Conservation (phyloP, 2,329 filamentous ascomycete genomes). For the Drechslerella dactyloides region DNA sequence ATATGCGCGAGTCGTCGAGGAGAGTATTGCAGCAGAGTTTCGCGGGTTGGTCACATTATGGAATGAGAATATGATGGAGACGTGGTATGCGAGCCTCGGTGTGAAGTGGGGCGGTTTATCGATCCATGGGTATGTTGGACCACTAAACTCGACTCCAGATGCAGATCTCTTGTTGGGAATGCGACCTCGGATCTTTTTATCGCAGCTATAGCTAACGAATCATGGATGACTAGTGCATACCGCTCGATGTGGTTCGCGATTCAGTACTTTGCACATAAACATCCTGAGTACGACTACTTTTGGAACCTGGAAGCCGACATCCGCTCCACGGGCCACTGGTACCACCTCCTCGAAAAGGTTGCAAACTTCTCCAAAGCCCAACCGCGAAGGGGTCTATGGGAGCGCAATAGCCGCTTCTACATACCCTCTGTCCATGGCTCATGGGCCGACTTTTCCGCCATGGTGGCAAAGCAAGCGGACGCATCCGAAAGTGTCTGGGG, state of each 20-base stretch:
- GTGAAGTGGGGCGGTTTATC: slow-evolving; percentile 70
- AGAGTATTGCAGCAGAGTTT: slow-evolving; percentile 81
- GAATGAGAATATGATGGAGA: slow-evolving; percentile 91
- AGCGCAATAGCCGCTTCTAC: slow-evolving; percentile 79
- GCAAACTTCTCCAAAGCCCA: slow-evolving; percentile 73
- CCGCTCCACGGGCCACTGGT: slow-evolving; percentile 87
- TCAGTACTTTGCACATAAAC: slow-evolving; percentile 86
- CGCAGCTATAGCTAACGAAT: too few species aligned
- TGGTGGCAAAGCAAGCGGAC: slow-evolving; percentile 62
- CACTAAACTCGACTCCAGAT: too few species aligned
- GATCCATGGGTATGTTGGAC: slow-evolving; percentile 73
- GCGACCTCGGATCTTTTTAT: too few species aligned
- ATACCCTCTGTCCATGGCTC: slow-evolving; percentile 75
- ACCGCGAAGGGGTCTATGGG: slow-evolving; percentile 80
- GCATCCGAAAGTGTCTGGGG: slow-evolving; percentile 79
- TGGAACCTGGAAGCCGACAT: slow-evolving; percentile 98
- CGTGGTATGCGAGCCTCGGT: slow-evolving; percentile 85
- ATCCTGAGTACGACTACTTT: slow-evolving; percentile 87
- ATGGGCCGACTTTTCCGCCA: slow-evolving; percentile 80
- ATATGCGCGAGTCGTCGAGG: slow-evolving; percentile 71
- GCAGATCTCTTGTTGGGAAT: too few species aligned
- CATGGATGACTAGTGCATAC: slow-evolving; percentile 66
- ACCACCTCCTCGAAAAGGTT: slow-evolving; percentile 73
- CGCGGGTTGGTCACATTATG: slow-evolving; percentile 86
- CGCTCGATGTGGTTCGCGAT: slow-evolving; percentile 92